These are phyloP conservation scores for Thelephora aurantiotincta DNA, from an alignment of 768 basidiomycete genomes.

Conservation along the genomic window DNA sequence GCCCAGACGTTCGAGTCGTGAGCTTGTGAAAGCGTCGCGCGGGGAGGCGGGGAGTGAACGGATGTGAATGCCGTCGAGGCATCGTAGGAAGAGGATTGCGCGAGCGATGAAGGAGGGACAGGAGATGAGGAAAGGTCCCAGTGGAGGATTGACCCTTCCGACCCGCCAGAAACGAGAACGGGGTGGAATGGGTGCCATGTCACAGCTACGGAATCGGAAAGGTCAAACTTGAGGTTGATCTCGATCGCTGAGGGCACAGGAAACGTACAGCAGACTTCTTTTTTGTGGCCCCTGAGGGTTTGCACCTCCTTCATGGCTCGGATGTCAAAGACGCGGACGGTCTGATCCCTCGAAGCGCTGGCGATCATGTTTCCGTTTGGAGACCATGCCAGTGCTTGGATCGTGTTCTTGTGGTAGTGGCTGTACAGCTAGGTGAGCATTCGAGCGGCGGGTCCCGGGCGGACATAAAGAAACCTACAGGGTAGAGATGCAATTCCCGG, in stretches of 20 bases:
- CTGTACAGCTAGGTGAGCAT: constrained; percentile 23
- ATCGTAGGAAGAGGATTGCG: constrained; percentile 14
- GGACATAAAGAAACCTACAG: constrained; percentile 36
- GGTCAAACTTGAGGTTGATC: neutral
- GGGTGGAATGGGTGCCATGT: constrained; percentile 96
- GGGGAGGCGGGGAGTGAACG: constrained; percentile 35
- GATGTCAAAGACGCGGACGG: constrained; percentile 93
- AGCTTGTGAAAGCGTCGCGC: constrained; percentile 83
- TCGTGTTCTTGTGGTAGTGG: constrained; percentile 94
- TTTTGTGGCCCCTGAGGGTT: constrained; percentile 89
- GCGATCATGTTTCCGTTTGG: constrained; percentile 91
- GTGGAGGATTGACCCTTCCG: constrained; percentile 87
- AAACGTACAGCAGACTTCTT: constrained; percentile 89
- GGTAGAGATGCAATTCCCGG: constrained; percentile 80
- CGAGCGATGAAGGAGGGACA: constrained; percentile 31
- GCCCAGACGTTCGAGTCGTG: constrained; percentile 99
- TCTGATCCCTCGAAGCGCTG: constrained; percentile 89
- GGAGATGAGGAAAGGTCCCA: constrained; percentile 70
- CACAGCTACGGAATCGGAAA: constrained; percentile 37
- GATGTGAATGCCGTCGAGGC: constrained; percentile 13
- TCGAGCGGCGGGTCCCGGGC: neutral
- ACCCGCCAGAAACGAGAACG: constrained; percentile 84
- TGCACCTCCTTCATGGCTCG: constrained; percentile 95
- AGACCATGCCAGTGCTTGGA: constrained; percentile 88
- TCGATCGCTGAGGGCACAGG: neutral